Base-by-base conservation (phyloP, 2,329 filamentous ascomycete species). In the Fusarium armeniacum region DNA sequence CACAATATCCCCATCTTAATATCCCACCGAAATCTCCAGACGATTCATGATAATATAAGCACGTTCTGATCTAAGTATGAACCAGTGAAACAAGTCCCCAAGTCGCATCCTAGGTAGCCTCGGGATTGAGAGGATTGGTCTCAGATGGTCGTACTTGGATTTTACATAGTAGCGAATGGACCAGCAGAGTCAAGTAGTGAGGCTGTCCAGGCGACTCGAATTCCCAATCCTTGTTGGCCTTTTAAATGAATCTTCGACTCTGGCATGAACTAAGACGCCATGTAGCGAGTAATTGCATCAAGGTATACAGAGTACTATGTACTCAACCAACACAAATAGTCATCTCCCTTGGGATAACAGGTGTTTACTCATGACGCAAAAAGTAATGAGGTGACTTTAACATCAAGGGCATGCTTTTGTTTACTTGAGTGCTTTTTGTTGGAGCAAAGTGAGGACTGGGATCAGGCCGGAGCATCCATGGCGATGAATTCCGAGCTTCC, bases 401-500 rank as follows among this genome's bases (percentile, higher is more conserved):
- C n/a, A 40, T n/a, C 32, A n/a, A 52, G 40, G 40, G 36, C 30
- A 30, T 38, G 4, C 50, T 26, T 40, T 64, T 58, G 47, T 65
- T 50, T 24, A 46, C 40, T 22, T 36, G 36, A n/a, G 18, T 41
- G 18, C 20, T 50, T 50, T 41, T 51, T 46, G n/a, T 46, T 46
- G 13, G 28, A 46, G 28, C 44, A 32, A 15, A 32, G 28, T 46
- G 12, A 46, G 30, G 11, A 46, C 26, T 46, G n/a, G n/a, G 44
- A 32, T 16, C 3, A 26, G 41, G 24, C 24, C 10, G 13, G n/a
- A 32, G 44, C 26, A 46, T 46, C 41, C 32, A 36, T 35, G 49
- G 38, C n/a, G 12, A 30, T n/a, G 24, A 20, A 52, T 53, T 33
- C 38, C 36, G 26, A 60, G 30, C 12, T 50, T 33, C 53, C 26